A percentile compares a stretch with the other conserved stretches of the same genome.
Conservation (phyloP, 2,329 filamentous ascomycete genomes). For the Paecilomyces sp. region DNA sequence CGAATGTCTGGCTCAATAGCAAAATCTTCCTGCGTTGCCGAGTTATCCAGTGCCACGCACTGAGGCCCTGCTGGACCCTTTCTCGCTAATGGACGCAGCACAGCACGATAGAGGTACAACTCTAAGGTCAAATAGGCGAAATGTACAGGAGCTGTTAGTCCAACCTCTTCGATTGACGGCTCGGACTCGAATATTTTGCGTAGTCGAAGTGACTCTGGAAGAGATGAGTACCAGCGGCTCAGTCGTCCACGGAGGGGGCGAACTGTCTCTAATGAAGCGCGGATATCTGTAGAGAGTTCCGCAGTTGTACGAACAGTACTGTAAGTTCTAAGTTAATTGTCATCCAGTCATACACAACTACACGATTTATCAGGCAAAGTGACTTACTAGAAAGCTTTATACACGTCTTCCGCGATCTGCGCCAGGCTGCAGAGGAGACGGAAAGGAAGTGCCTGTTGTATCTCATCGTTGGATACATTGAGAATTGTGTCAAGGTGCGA, state of each 20-base stretch:
- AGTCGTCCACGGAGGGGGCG: constrained; percentile 19
- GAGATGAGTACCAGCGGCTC: constrained; percentile 22
- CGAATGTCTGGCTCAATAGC: not conserved
- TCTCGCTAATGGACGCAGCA: constrained; percentile 17
- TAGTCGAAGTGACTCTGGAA: constrained; percentile 20
- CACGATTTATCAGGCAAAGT: not conserved
- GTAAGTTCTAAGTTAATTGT: not conserved
- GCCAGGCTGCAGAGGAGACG: constrained; percentile 19
- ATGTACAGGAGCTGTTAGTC: constrained; percentile 17
- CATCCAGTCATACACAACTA: not conserved
- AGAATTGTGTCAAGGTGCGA: not conserved
- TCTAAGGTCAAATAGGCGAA: constrained; percentile 29
- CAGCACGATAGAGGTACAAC: constrained; percentile 27
- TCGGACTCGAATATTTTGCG: constrained; percentile 18
- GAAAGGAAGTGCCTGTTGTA: constrained; percentile 19
- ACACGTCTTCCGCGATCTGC: constrained; percentile 22
- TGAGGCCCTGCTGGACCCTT: constrained; percentile 17
- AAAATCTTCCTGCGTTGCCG: constrained; percentile 4
- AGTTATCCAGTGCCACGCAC: constrained; percentile 14
- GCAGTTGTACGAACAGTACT: constrained; percentile 25
- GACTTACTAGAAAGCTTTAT: constrained; percentile 24
- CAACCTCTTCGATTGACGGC: constrained; percentile 7
- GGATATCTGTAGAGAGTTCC: constrained; percentile 20
- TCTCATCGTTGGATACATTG: constrained; percentile 7
- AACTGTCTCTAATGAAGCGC: constrained; percentile 20